Percentiles rank a stretch among this genome's conserved stretches.
Conservation (phyloP, 148 eudicot species). For the Chenopodium album region DNA sequence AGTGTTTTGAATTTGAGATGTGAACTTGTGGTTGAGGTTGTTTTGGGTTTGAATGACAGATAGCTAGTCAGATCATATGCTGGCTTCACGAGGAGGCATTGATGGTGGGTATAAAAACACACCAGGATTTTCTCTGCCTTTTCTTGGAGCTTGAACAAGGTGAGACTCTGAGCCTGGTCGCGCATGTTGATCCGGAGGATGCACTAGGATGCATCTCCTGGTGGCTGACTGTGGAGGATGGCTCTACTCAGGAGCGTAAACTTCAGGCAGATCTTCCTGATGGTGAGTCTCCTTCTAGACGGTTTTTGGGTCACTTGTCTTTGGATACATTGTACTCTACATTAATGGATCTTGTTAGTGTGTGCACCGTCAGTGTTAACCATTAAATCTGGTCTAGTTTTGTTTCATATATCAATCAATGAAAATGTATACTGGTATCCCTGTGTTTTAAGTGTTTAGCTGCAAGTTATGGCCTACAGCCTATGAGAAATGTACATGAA, state of each 20-base stretch:
- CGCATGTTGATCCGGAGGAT: constrained; percentile 83
- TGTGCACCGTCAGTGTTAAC: constrained; percentile 49
- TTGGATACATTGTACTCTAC: constrained; percentile 66
- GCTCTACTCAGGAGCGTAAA: constrained; percentile 45
- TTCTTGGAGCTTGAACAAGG: constrained; percentile 82
- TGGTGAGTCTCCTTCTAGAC: constrained; percentile 43
- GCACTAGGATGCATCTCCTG: constrained; percentile 79
- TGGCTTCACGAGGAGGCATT: constrained; percentile 94
- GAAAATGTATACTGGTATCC: neutral
- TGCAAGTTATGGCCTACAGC: neutral
- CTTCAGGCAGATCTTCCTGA: constrained; percentile 37
- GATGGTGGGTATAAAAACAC: constrained; percentile 72
- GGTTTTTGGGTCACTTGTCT: constrained; percentile 69
- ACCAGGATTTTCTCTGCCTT: constrained; percentile 66
- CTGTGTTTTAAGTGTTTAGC: neutral
- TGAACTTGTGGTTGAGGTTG: neutral
- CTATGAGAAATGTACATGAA: neutral
- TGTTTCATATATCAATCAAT: neutral
- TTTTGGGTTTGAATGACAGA: constrained; percentile 35
- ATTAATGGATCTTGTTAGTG: constrained; percentile 71
- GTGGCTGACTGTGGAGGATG: constrained; percentile 80
- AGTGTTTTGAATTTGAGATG: neutral
- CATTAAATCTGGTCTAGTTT: constrained; percentile 27
- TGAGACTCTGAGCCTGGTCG: constrained; percentile 67
- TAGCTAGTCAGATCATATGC: constrained; percentile 73